A percentile compares a stretch with the other conserved stretches of the same genome.
Conservation (phyloP, 768 basidiomycete genomes). For the Neoboletus magnificus region DNA sequence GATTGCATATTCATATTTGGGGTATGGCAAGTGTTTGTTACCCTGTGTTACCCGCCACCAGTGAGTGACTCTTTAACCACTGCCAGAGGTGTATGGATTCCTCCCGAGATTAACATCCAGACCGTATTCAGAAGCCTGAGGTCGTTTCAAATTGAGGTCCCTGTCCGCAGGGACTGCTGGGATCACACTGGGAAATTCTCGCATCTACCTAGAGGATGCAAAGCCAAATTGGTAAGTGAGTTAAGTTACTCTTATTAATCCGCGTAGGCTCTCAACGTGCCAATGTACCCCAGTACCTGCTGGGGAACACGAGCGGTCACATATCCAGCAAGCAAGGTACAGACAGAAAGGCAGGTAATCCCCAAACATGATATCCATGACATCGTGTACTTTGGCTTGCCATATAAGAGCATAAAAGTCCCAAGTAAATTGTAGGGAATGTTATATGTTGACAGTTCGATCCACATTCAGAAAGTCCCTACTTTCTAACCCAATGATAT, state of each 20-base stretch:
- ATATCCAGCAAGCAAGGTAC: not conserved
- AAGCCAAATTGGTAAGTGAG: too few species aligned
- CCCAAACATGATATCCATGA: slow-evolving; percentile 1
- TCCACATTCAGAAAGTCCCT: not conserved
- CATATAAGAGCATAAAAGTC: not conserved
- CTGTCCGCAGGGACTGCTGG: not conserved
- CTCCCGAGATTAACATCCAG: not conserved
- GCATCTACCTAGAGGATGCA: too few species aligned
- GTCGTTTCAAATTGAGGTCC: not conserved
- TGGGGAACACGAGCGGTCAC: not conserved
- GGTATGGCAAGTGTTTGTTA: not conserved
- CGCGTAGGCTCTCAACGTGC: not conserved
- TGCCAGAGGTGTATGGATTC: not conserved
- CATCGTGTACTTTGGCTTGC: not conserved
- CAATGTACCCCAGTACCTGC: not conserved
- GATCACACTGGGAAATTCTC: too few species aligned
- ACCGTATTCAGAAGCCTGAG: not conserved
- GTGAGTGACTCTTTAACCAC: not conserved
- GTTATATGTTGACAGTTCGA: not conserved
- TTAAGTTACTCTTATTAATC: not conserved
- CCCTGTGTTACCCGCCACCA: not conserved
- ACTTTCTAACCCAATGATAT: not conserved
- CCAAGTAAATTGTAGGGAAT: not conserved
- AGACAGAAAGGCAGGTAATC: not conserved
- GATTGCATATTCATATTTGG: not conserved